Evolutionary conservation across 306 rosid species (phyloP).

Genomic region (Gastrolobium bilobum): DNA sequence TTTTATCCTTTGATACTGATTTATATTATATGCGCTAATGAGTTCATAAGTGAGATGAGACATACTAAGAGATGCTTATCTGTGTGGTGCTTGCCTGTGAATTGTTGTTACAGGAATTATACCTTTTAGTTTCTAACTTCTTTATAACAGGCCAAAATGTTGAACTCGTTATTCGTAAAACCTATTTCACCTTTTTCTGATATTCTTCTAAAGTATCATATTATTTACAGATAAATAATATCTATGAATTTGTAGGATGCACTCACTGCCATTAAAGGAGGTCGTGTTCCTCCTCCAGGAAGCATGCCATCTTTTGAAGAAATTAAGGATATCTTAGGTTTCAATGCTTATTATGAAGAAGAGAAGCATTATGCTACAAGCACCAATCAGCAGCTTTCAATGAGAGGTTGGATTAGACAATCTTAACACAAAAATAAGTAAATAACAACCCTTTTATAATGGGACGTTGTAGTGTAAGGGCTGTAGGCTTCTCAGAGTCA

Average conservation of each 20-base stretch:
- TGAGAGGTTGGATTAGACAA: slow-evolving; percentile 64
- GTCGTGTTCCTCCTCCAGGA: slow-evolving; percentile 96
- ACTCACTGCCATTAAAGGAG: slow-evolving; percentile 83
- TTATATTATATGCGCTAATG: slow-evolving; percentile 18
- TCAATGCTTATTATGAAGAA: slow-evolving; percentile 90
- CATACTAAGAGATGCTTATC: neutral
- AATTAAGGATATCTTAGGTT: slow-evolving; percentile 87
- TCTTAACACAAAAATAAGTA: slow-evolving; percentile 20
- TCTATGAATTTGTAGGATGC: slow-evolving; percentile 72
- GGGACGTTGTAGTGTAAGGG: slow-evolving; percentile 29
- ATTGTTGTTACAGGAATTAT: neutral
- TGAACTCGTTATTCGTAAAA: slow-evolving; percentile 11
- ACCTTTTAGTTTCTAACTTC: neutral
- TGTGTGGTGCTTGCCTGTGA: neutral
- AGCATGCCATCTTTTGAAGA: slow-evolving; percentile 95
- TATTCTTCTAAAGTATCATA: slow-evolving; percentile 13
- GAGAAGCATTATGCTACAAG: slow-evolving; percentile 82
- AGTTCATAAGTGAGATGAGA: slow-evolving; percentile 39
- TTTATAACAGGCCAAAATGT: slow-evolving; percentile 11
- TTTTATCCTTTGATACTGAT: slow-evolving; percentile 17
- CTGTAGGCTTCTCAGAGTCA: slow-evolving; percentile 36
- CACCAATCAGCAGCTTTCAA: slow-evolving; percentile 57
- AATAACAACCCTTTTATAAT: neutral
- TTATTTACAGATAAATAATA: slow-evolving; percentile 21
- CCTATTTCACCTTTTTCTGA: slow-evolving; percentile 2